These are phyloP conservation scores for Ogataea pignaliae DNA, from an alignment of 805 yeast species.

Conservation along the genomic window DNA sequence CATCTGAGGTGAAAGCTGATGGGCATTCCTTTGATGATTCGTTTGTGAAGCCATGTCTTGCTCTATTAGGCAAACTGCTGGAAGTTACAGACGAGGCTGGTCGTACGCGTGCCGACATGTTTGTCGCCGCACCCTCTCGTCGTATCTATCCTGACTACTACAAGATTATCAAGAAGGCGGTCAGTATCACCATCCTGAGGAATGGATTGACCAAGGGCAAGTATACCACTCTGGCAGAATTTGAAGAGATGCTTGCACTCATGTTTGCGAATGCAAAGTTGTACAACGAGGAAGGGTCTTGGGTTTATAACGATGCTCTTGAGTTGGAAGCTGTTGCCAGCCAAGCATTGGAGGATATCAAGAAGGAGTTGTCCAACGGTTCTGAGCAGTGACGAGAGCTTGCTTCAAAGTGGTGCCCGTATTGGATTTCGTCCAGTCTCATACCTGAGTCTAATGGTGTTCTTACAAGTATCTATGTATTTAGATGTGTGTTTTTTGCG, in stretches of 20 bases:
- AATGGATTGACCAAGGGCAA: slow-evolving; percentile 39
- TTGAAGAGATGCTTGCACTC: slow-evolving; percentile 44
- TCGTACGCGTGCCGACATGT: slow-evolving; percentile 48
- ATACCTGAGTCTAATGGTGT: background rate
- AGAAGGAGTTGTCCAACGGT: slow-evolving; percentile 1
- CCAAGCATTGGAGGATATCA: slow-evolving; percentile 13
- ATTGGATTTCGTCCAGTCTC: background rate
- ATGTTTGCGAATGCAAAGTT: slow-evolving; percentile 67
- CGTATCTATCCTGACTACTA: slow-evolving; percentile 84
- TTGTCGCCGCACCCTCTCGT: slow-evolving; percentile 69
- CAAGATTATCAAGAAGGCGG: slow-evolving; percentile 53
- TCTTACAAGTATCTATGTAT: background rate
- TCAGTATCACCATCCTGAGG: slow-evolving; percentile 51
- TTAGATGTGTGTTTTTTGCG: background rate
- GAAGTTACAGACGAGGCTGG: slow-evolving; percentile 42
- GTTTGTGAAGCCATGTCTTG: slow-evolving; percentile 18
- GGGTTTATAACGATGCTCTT: slow-evolving; percentile 57
- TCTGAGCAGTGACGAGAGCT: background rate
- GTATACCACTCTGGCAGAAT: slow-evolving; percentile 38
- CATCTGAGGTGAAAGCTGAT: slow-evolving; percentile 10
- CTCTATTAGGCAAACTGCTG: slow-evolving; percentile 40
- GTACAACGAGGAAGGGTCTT: slow-evolving; percentile 65
- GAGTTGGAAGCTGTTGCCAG: slow-evolving; percentile 36
- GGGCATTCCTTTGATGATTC: slow-evolving; percentile 10
- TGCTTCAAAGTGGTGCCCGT: background rate